Evolutionary conservation across 345 rosid species (phyloP).

Genomic region (Populus ilicifolia): DNA sequence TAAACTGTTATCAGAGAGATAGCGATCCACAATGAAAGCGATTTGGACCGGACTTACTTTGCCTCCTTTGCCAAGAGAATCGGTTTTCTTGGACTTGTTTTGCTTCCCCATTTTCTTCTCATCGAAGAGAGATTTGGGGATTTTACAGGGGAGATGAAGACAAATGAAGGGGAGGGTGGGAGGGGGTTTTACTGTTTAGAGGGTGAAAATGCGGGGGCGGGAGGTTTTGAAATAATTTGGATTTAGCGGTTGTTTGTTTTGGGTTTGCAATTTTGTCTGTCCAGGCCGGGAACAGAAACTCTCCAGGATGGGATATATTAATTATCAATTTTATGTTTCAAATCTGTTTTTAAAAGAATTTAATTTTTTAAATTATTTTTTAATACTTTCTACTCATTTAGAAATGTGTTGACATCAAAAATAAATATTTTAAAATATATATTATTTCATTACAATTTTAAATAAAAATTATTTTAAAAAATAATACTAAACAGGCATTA

Average conservation of each 20-base stretch:
- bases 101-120: conserved; percentile 47
- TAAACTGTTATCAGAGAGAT: conserved; percentile 67
- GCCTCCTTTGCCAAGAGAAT: conserved; percentile 51
- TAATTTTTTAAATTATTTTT: too few species aligned
- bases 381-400: too few species aligned
- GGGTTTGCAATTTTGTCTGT: neutral
- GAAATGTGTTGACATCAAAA: too few species aligned
- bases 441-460: too few species aligned
- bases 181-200: neutral
- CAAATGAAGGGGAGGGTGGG: neutral
- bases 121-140: too few species aligned
- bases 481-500: rapidly evolving
- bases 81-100: conserved; percentile 37
- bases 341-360: too few species aligned
- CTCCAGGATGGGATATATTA: neutral
- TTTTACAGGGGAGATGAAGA: too few species aligned
- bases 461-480: too few species aligned
- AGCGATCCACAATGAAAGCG: conserved; percentile 81
- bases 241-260: neutral
- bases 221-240: conserved; percentile 1
- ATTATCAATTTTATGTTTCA: too few species aligned
- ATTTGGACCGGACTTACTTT: conserved; percentile 70
- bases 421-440: too few species aligned
- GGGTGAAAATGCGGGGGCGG: neutral
- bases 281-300: neutral